Evolutionary conservation across 306 rosid genomes (phyloP).

Genomic region (Hylodesmum podocarpum): DNA sequence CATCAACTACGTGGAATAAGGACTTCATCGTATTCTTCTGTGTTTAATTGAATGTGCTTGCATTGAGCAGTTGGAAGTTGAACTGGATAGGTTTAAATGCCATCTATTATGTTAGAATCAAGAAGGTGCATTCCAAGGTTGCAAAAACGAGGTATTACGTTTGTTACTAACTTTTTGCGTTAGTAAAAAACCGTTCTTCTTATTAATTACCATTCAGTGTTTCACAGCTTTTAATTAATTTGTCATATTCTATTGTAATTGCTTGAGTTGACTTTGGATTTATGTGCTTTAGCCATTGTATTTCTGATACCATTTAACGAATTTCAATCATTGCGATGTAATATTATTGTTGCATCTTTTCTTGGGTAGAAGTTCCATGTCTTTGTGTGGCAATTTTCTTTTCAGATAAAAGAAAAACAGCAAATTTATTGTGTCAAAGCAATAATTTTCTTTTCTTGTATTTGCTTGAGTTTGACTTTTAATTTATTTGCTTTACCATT

Average conservation of each 20-base stretch:
- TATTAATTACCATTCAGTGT: not conserved
- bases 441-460: too few species aligned
- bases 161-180: not conserved
- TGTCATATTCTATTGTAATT: not conserved
- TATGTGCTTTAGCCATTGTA: not conserved
- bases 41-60: conserved; percentile 29
- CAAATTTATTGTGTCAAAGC: too few species aligned
- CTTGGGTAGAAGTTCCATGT: not conserved
- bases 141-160: conserved; percentile 24
- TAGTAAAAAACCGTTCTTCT: not conserved
- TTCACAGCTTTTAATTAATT: not conserved
- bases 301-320: not conserved
- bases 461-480: too few species aligned
- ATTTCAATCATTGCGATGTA: not conserved
- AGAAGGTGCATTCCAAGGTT: conserved; percentile 22
- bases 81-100: conserved; percentile 10
- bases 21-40: not conserved
- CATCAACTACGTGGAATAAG: conserved; percentile 16
- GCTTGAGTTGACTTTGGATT: not conserved
- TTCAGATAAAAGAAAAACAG: too few species aligned
- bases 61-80: conserved; percentile 22
- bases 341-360: not conserved
- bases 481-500: too few species aligned
- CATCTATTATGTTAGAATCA: conserved; percentile 31
- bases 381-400: too few species aligned